Conservation (phyloP, 2,329 filamentous ascomycete genomes). For the Ascochyta pisi region DNA sequence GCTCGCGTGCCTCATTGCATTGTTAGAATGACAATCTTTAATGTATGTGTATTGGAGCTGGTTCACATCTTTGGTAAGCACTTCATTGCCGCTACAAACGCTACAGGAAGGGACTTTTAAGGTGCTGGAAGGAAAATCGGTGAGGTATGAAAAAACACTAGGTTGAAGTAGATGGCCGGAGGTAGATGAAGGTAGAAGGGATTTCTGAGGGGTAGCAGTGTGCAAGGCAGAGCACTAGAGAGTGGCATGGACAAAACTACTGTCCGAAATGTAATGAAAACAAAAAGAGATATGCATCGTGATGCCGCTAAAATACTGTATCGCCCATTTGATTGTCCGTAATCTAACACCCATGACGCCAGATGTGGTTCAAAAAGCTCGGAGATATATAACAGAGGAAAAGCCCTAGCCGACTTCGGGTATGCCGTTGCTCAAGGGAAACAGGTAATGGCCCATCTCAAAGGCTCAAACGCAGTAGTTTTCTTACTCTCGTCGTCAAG, state of each 20-base stretch:
- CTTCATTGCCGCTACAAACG: constrained; percentile 15
- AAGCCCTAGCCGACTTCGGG: constrained; percentile 14
- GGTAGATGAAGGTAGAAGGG: background rate
- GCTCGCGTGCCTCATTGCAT: background rate
- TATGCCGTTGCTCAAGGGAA: background rate
- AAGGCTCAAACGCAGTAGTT: constrained; percentile 26
- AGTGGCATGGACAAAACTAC: constrained; percentile 21
- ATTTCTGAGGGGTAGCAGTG: background rate
- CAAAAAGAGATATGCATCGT: constrained; percentile 15
- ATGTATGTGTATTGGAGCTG: too few species aligned
- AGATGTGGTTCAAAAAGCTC: constrained; percentile 17
- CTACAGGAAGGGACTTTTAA: constrained; percentile 14
- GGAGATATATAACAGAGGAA: constrained; percentile 34
- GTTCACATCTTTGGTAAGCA: background rate
- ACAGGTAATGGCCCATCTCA: constrained; percentile 17
- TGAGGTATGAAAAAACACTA: background rate
- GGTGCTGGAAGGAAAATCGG: background rate
- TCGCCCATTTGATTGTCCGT: constrained; percentile 24
- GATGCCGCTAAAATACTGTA: constrained; percentile 18
- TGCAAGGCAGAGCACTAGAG: constrained; percentile 11
- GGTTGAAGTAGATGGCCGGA: background rate
- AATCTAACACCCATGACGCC: constrained; percentile 23
- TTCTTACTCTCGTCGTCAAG: constrained; percentile 41
- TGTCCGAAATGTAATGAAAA: constrained; percentile 12
- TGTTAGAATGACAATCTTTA: too few species aligned